phyloP scores from a whole-genome alignment of 129 eudicot species.

The Flaveria ramosissima region DNA sequence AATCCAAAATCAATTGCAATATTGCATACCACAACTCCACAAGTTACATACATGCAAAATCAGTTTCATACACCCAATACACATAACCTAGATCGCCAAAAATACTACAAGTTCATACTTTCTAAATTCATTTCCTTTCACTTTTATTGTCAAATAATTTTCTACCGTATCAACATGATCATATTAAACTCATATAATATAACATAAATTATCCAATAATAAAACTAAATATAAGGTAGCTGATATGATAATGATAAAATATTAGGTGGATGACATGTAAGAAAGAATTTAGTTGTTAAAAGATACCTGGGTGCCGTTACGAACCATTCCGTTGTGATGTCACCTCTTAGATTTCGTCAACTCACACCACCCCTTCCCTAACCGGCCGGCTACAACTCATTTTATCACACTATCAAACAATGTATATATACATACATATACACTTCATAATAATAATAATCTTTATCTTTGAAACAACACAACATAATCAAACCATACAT shows the following conservation, averaged over 20 bases:
- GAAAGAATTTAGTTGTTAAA: conserved; percentile 32
- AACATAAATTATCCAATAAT: not conserved
- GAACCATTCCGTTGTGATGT: conserved; percentile 46
- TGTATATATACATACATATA: not conserved
- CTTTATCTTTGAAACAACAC: not conserved
- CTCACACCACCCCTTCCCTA: conserved; percentile 9
- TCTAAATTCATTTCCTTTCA: no score
- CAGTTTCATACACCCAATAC: no score
- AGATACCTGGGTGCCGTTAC: conserved; percentile 18
- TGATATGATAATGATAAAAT: conserved; percentile 12
- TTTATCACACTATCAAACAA: not conserved
- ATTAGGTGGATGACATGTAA: not conserved
- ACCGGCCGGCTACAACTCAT: conserved; percentile 35
- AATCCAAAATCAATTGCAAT: no score
- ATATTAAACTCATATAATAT: not conserved
- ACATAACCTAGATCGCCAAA: no score
- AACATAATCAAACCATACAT: conserved; percentile 8
- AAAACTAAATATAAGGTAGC: not conserved
- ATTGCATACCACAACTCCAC: no score
- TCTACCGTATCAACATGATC: no score
- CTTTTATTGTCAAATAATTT: no score
- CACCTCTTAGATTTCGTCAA: conserved; percentile 49
- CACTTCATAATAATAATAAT: not conserved
- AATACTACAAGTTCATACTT: no score
- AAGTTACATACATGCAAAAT: no score